Base-by-base conservation (phyloP, 2,329 filamentous ascomycete genomes). In the Neofusicoccum cordaticola region DNA sequence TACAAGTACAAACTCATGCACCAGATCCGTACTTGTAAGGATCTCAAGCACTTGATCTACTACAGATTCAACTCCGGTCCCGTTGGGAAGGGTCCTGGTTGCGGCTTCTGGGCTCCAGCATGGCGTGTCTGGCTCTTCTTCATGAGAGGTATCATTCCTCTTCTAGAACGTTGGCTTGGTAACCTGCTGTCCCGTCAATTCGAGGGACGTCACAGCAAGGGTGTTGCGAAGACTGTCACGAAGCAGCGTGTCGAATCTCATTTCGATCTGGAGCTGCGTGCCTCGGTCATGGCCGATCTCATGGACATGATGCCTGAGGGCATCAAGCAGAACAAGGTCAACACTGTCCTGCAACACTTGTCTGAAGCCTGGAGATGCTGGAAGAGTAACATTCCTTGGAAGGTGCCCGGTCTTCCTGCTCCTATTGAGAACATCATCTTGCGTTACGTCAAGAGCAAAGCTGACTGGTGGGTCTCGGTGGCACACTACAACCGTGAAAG, bases 1-100 rank as follows among this genome's bases (percentile, higher is more conserved):
- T 99, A 99, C 86, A 99, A 99, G 84, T 99, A 99, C 83, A 99
- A 99, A 84, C 85, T 99, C 64, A 99, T 99, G 95, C 95, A 99
- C 77, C 95, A 99, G 79, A 99, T 99, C 72, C 92, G 95, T 71
- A 96, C 95, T 0, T 99, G 95, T 84, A 99, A 99, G 80, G 95
- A 99, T 80, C 78, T 99, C 75, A 99, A 99, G 86, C 95, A 99
- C 85, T 82, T 99, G 67, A 98, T 99, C 69, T 99, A 99, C 82
- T 98, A 98, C 78, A 91, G 94, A 57, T 99, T 99, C 82, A 99
- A 99, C 78, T 93, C 93, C 66, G 95, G 93, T 0, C 91, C 94
- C 11, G 96, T 99, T 19, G 95, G 95, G 8, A 99, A 99, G 77
- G 95, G 95, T 45, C 95, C 96, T 70, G 95, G 95, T 31, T 99